phyloP scores from a whole-genome alignment of 768 basidiomycete genomes.

The Gymnopilus junonius region DNA sequence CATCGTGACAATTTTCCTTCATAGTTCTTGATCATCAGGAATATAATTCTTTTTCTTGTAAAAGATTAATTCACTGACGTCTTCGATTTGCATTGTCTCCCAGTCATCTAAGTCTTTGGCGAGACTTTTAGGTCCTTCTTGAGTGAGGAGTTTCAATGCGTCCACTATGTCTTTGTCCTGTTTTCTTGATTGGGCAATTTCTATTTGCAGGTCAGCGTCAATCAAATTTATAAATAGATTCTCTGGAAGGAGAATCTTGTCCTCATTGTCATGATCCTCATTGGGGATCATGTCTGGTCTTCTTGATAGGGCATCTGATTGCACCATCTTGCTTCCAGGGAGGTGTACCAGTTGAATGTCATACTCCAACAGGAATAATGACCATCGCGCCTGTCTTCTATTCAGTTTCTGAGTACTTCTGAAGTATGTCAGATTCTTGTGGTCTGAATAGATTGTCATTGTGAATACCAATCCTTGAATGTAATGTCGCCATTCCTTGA shows the following conservation, averaged over 20 bases:
- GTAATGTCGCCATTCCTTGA: conserved; percentile 33
- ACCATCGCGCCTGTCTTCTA: conserved; percentile 48
- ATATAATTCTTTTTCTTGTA: not conserved
- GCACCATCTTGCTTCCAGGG: conserved; percentile 17
- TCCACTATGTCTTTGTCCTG: not conserved
- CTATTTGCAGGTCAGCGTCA: conserved; percentile 2
- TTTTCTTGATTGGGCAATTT: not conserved
- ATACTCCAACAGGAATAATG: conserved; percentile 34
- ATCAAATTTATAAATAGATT: conserved; percentile 15
- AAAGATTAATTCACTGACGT: too few relatives aligned
- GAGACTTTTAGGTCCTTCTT: not conserved
- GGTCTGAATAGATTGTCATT: conserved; percentile 36
- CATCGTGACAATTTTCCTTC: too few relatives aligned
- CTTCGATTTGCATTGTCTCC: not conserved
- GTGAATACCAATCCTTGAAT: conserved; percentile 22
- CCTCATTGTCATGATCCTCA: conserved; percentile 17
- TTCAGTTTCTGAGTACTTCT: conserved; percentile 38
- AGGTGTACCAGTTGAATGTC: conserved; percentile 35
- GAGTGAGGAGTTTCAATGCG: not conserved
- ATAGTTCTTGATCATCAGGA: too few relatives aligned
- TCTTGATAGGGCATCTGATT: conserved; percentile 20
- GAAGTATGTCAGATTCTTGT: conserved; percentile 48
- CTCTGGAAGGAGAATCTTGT: conserved; percentile 15
- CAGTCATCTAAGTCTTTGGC: not conserved
- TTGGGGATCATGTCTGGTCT: conserved; percentile 16